Conservation (phyloP, 352 stramenopile species). For the Phytophthora hibernalis region DNA sequence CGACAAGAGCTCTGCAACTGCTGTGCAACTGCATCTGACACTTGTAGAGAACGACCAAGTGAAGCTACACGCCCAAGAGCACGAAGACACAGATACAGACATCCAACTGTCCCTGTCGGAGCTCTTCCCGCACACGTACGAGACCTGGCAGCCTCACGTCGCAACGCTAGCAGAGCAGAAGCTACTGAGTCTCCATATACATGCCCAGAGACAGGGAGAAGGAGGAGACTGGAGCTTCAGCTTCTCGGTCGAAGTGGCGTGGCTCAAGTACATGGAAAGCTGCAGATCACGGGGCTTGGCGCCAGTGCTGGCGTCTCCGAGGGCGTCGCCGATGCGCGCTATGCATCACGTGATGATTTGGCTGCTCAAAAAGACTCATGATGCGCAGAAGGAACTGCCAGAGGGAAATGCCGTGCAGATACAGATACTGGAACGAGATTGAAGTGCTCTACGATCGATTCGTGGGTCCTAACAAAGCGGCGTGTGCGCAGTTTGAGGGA, state of each 20-base stretch:
- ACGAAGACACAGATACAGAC: constrained; percentile 5
- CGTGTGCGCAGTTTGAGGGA: constrained; percentile 16
- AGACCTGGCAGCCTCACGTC: constrained; percentile 22
- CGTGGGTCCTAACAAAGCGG: constrained; percentile 19
- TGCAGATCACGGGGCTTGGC: constrained; percentile 9
- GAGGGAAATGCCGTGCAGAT: constrained; percentile 40
- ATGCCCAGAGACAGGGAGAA: constrained; percentile 10
- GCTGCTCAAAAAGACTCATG: constrained; percentile 44
- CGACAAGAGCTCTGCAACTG: background rate
- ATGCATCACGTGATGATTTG: constrained; percentile 71
- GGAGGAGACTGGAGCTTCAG: constrained; percentile 21
- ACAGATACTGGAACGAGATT: constrained; percentile 63
- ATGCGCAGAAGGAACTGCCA: background rate
- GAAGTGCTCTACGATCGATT: constrained; percentile 50
- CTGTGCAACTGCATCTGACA: constrained; percentile 18
- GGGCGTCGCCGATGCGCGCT: constrained; percentile 9
- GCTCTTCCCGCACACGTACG: constrained; percentile 33
- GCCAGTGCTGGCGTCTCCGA: constrained; percentile 18
- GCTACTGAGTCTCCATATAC: constrained; percentile 50
- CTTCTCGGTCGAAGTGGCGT: constrained; percentile 49
- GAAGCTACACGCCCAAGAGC: constrained; percentile 11
- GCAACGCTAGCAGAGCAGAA: constrained; percentile 32
- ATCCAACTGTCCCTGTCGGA: constrained; percentile 22
- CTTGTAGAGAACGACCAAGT: constrained; percentile 20
- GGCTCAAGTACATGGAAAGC: constrained; percentile 35